These are phyloP conservation scores for Agrocybe pediades DNA, from an alignment of 768 basidiomycete species.

Conservation along the genomic window DNA sequence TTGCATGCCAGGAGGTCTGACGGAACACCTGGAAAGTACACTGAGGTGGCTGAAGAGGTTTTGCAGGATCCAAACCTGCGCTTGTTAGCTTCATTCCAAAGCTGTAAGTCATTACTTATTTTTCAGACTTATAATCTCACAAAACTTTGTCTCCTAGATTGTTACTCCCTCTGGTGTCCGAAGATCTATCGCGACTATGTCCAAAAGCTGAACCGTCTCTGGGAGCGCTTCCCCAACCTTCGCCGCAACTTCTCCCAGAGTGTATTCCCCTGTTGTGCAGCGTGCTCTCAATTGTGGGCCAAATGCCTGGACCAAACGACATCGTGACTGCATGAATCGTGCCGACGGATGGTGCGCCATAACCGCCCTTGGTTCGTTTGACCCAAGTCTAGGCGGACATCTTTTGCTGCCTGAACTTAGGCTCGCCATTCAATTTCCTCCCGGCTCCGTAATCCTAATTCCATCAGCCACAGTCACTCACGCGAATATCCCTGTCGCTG, in stretches of 20 bases:
- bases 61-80: too few relatives aligned
- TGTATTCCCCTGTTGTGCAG: not conserved
- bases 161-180: constrained; percentile 3
- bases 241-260: not conserved
- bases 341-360: not conserved
- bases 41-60: too few relatives aligned
- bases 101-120: not conserved
- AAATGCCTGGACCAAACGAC: not conserved
- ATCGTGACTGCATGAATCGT: not conserved
- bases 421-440: not conserved
- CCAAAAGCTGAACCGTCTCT: not conserved
- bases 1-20: too few relatives aligned
- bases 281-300: constrained; percentile 1
- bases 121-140: not conserved
- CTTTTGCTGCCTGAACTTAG: not conserved
- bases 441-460: not conserved
- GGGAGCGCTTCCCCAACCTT: constrained; percentile 8
- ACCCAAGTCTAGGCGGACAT: constrained; percentile 11
- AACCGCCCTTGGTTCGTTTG: not conserved
- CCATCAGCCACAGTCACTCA: not conserved
- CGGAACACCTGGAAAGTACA: too few relatives aligned
- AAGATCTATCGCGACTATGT: constrained; percentile 5
- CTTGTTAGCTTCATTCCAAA: too few relatives aligned
- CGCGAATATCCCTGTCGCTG: constrained; percentile 8
- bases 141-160: not conserved